Evolutionary conservation across 2,329 filamentous ascomycete genomes (phyloP).

Genomic region (Talaromyces sp.): DNA sequence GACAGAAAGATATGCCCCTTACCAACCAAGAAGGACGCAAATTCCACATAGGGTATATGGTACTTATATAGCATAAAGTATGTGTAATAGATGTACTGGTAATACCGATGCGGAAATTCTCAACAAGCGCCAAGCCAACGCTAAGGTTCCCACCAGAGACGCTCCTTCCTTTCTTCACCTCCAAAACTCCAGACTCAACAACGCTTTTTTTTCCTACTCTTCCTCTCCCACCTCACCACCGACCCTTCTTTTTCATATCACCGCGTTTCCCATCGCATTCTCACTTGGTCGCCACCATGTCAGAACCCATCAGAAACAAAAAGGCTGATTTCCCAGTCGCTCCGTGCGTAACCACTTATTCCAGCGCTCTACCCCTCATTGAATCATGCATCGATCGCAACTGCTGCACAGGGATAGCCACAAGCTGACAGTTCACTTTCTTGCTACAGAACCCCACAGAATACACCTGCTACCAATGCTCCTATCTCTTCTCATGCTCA

Average conservation of each 20-base stretch:
- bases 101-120: constrained; percentile 25
- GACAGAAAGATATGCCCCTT: neutral
- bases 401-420: constrained; percentile 19
- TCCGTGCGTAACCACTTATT: constrained; percentile 52
- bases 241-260: neutral
- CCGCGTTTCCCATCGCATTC: constrained; percentile 3
- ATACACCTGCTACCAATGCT: constrained; percentile 91
- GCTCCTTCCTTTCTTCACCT: constrained; percentile 32
- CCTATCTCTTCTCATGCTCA: constrained; percentile 97
- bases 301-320: constrained; percentile 67
- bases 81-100: neutral
- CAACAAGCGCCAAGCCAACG: constrained; percentile 40
- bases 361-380: constrained; percentile 16
- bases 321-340: constrained; percentile 60
- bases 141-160: constrained; percentile 41
- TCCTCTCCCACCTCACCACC: constrained; percentile 6
- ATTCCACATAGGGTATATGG: neutral
- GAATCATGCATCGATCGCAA: constrained; percentile 1
- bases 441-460: constrained; percentile 81
- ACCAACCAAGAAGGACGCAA: neutral
- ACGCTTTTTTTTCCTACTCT: constrained; percentile 16
- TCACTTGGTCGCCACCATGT: constrained; percentile 46
- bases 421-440: constrained; percentile 18
- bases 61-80: too few species aligned
- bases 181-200: constrained; percentile 36